phyloP scores from a whole-genome alignment of 1,139 yeast species.

The Lodderomyces theae region DNA sequence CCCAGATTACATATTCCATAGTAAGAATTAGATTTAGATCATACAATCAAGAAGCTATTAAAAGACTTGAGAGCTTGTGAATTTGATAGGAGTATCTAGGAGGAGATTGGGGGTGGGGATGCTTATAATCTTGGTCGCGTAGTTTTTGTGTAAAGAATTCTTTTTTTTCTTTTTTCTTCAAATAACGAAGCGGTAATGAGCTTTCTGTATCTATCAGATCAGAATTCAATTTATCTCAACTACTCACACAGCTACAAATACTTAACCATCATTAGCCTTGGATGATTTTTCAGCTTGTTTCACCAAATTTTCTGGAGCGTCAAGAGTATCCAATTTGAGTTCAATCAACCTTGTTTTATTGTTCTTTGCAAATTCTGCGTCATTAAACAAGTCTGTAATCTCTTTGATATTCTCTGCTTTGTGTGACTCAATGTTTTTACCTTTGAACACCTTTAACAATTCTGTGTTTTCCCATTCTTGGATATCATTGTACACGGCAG shows the following conservation, averaged over 20 bases:
- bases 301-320: slow-evolving; percentile 35
- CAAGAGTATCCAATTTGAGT: slow-evolving; percentile 35
- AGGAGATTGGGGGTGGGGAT: no score
- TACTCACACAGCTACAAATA: not conserved
- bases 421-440: slow-evolving; percentile 26
- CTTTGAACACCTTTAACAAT: slow-evolving; percentile 30
- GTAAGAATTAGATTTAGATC: slow-evolving; percentile 13
- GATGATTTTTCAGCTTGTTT: slow-evolving; percentile 45
- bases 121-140: no score
- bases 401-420: slow-evolving; percentile 28
- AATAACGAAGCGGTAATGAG: no score
- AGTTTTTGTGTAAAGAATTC: no score
- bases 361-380: slow-evolving; percentile 25
- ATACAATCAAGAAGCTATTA: not conserved
- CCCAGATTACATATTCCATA: slow-evolving; percentile 35
- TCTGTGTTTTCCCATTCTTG: slow-evolving; percentile 40
- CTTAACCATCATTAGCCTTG: slow-evolving; percentile 31
- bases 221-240: no score
- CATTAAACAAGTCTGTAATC: slow-evolving; percentile 25
- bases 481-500: slow-evolving; percentile 35
- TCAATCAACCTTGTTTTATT: slow-evolving; percentile 35
- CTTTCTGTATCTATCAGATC: no score
- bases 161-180: no score
- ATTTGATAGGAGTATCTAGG: no score
- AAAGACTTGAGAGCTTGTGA: no score